Evolutionary conservation across 2,329 filamentous ascomycete genomes (phyloP).

Genomic region (Cryphonectria naterciae): DNA sequence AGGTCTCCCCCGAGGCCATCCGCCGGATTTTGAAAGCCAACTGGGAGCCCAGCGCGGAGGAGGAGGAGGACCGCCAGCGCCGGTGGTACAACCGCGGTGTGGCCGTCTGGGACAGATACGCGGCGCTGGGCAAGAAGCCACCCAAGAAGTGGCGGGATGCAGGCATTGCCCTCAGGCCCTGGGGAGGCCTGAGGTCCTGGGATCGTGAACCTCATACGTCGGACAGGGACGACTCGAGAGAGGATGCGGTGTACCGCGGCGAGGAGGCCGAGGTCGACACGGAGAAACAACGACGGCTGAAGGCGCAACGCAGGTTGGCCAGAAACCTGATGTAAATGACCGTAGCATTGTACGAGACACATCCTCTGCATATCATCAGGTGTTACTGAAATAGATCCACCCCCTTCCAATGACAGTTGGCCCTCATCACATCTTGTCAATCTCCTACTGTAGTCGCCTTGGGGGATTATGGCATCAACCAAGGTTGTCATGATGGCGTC

Average conservation of each 20-base stretch:
- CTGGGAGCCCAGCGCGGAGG: constrained; percentile 65
- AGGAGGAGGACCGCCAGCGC: constrained; percentile 60
- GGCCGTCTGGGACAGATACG: constrained; percentile 62
- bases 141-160: constrained; percentile 63
- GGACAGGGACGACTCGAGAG: constrained; percentile 33
- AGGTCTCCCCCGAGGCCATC: constrained; percentile 85
- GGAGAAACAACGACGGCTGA: constrained; percentile 22
- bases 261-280: constrained; percentile 26
- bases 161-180: constrained; percentile 52
- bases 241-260: constrained; percentile 37
- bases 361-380: neutral
- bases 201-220: neutral
- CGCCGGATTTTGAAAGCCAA: constrained; percentile 83
- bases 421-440: neutral
- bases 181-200: constrained; percentile 1
- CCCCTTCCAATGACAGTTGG: neutral
- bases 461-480: neutral
- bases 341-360: neutral
- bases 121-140: constrained; percentile 64
- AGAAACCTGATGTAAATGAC: constrained; percentile 27
- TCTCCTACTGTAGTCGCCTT: too few species aligned
- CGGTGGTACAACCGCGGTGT: constrained; percentile 66
- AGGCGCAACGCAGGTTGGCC: constrained; percentile 26
- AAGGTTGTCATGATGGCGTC: neutral
- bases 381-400: neutral